A percentile compares a stretch with the other conserved stretches of the same genome.
phyloP scores from a whole-genome alignment of 2,329 filamentous ascomycete species.

The Neofusicoccum cordaticola region DNA sequence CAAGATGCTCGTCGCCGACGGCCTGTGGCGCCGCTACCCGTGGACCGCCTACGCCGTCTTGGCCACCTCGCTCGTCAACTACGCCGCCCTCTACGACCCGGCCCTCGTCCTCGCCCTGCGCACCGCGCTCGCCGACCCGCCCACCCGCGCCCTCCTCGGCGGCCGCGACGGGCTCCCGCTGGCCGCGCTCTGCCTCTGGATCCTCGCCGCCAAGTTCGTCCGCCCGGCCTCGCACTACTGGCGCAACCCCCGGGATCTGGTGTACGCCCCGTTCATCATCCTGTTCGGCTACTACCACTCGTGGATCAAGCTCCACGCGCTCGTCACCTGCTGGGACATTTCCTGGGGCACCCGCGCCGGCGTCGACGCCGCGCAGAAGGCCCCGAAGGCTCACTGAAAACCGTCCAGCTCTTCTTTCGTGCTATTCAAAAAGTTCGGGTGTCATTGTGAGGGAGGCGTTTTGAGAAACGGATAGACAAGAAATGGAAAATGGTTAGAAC shows the following conservation, averaged over 20 bases:
- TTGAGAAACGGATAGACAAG: too few relatives aligned
- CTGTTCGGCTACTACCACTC: slow-evolving; percentile 59
- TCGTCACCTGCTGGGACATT: slow-evolving; percentile 43
- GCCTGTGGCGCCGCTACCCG: slow-evolving; percentile 43
- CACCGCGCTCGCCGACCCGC: slow-evolving; percentile 22
- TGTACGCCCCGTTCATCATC: slow-evolving; percentile 50
- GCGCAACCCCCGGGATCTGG: slow-evolving; percentile 52
- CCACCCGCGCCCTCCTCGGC: slow-evolving; percentile 15
- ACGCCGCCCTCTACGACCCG: slow-evolving; percentile 54
- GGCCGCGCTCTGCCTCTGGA: slow-evolving; percentile 41
- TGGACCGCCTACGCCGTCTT: slow-evolving; percentile 60
- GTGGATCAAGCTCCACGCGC: slow-evolving; percentile 56
- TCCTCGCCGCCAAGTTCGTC: slow-evolving; percentile 55
- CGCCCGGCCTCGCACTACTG: slow-evolving; percentile 56
- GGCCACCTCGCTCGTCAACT: slow-evolving; percentile 53
- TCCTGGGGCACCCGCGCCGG: slow-evolving; percentile 21
- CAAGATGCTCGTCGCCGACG: slow-evolving; percentile 29
- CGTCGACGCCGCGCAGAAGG: background rate
- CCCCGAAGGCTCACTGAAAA: too few relatives aligned
- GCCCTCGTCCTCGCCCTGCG: slow-evolving; percentile 38
- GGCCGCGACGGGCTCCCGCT: slow-evolving; percentile 22
- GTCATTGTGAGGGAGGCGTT: too few relatives aligned
- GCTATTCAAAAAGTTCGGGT: too few relatives aligned
- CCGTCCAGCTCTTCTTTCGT: too few relatives aligned
- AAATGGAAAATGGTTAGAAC: too few relatives aligned